A percentile compares a stretch with the other conserved stretches of the same genome.
Conservation (phyloP, 139 green algal species). For the Chlamydomonas sp. region DNA sequence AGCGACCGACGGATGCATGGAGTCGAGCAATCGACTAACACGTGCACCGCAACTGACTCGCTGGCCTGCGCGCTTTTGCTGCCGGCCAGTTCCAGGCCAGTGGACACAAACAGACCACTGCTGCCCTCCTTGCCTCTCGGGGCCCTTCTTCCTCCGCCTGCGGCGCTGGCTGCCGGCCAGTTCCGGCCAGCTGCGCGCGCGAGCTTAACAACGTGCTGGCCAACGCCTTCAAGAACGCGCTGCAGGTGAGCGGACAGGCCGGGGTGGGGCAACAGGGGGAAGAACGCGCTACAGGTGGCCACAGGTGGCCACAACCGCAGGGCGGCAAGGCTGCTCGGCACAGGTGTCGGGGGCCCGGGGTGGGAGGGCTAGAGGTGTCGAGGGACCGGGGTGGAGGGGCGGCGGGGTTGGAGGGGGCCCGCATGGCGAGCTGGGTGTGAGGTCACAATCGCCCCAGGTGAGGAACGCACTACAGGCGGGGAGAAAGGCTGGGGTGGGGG, state of each 20-base stretch:
- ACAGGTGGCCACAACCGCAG: background rate
- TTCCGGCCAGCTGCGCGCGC: constrained; percentile 41
- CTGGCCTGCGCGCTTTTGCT: constrained; percentile 26
- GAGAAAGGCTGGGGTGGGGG: too few species aligned
- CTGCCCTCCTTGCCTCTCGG: too few species aligned
- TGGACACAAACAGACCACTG: background rate
- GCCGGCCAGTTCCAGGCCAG: constrained; percentile 41
- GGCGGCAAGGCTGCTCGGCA: background rate
- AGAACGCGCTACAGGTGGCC: background rate
- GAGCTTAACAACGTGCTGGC: constrained; percentile 72
- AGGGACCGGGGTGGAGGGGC: background rate
- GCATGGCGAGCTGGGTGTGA: too few species aligned
- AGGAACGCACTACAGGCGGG: too few species aligned
- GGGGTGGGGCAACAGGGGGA: too few species aligned
- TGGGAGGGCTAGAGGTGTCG: too few species aligned
- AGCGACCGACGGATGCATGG: too few species aligned
- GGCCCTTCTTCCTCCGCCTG: too few species aligned
- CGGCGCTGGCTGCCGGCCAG: constrained; percentile 31
- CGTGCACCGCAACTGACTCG: too few species aligned
- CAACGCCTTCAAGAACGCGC: constrained; percentile 64
- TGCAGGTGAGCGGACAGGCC: constrained; percentile 30
- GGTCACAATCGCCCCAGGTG: too few species aligned
- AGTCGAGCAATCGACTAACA: too few species aligned
- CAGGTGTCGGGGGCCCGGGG: background rate
- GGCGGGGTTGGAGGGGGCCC: too few species aligned